Base-by-base conservation (phyloP, 2,329 filamentous ascomycete genomes). In the Pseudocercospora fijiensis region DNA sequence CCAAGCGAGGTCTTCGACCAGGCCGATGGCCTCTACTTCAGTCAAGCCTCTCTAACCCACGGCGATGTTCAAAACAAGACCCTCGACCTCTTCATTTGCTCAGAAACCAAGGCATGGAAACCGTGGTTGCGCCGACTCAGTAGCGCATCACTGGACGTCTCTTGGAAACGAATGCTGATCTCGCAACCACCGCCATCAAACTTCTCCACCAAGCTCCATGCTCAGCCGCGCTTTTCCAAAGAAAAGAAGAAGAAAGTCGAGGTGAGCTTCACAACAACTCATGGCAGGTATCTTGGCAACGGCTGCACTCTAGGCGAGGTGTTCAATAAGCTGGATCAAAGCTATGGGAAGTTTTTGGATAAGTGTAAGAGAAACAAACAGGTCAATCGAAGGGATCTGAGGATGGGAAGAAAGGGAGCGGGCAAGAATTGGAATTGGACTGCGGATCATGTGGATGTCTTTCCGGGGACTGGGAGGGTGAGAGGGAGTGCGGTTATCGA, bases 31-130 rank as follows among this genome's bases (percentile, higher is more conserved):
- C 49, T 52, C 49, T 52, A 52, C 24, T 52, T 52, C 49, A 52
- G 49, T 16, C 20, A 52, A 28, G 1, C 24, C 9, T 52, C 49
- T 3, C 20, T 27, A 16, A 9, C 49, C 22, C 49, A 52, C 11
- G 2, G 1, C 49, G 49, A 52, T 16, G 4, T 52, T 10, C 49
- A 52, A n/a, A 28, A 52, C 24, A 52, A 28, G 16, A 52, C 49
- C 2, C 53, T 57, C 33, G 28, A 57, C 27, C n/a, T 57, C 53
- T 57, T 57, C 53, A 57, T 57, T n/a, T 33, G 53, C 28, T 57
- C 53, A 33, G 53, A 57, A 41, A 57, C 49, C 8, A 27, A 27
- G 22, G 49, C 24, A 3, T 27, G 16, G 20, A 52, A 28, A 52
- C 49, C 49, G 1, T 52, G 49, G 49, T 22, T 52, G 9, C 28